Evolutionary conservation across 176 grass and related monocot species (phyloP).

Genomic region (Tillandsia fasciculata): DNA sequence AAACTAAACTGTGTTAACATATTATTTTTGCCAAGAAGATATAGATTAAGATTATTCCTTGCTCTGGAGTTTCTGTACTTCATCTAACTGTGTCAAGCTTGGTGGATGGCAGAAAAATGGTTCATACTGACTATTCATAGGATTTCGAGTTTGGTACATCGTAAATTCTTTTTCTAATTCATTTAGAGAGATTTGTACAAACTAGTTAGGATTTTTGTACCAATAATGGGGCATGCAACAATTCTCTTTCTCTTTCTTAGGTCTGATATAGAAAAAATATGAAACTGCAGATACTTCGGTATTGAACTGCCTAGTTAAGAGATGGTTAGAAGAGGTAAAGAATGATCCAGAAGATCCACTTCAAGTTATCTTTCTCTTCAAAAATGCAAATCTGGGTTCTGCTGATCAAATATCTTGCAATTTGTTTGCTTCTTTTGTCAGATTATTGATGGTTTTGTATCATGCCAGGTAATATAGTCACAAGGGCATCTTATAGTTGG

Average conservation of each 20-base stretch:
- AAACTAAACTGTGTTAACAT: no score
- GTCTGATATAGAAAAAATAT: slow-evolving; percentile 17
- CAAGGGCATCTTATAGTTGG: background rate
- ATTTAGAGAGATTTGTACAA: no score
- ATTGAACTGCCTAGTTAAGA: slow-evolving; percentile 70
- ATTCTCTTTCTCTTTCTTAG: background rate
- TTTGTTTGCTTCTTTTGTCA: slow-evolving; percentile 44
- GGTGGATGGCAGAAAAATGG: no score
- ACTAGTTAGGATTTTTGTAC: background rate
- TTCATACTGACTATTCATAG: no score
- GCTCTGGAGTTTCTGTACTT: no score
- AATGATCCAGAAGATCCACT: slow-evolving; percentile 51
- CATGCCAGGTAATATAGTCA: slow-evolving; percentile 53
- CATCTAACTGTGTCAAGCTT: no score
- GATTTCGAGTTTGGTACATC: no score
- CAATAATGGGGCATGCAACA: background rate
- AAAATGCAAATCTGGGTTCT: slow-evolving; percentile 45
- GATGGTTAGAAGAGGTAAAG: slow-evolving; percentile 86
- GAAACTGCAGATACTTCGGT: slow-evolving; percentile 44
- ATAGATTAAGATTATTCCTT: no score
- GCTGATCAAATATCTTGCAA: slow-evolving; percentile 62
- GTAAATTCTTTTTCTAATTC: no score
- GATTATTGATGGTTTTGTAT: slow-evolving; percentile 64
- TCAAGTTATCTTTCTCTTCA: slow-evolving; percentile 64
- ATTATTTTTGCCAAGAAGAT: no score